These are phyloP conservation scores for Gyrodon lividus DNA, from an alignment of 768 basidiomycete genomes.

Conservation along the genomic window DNA sequence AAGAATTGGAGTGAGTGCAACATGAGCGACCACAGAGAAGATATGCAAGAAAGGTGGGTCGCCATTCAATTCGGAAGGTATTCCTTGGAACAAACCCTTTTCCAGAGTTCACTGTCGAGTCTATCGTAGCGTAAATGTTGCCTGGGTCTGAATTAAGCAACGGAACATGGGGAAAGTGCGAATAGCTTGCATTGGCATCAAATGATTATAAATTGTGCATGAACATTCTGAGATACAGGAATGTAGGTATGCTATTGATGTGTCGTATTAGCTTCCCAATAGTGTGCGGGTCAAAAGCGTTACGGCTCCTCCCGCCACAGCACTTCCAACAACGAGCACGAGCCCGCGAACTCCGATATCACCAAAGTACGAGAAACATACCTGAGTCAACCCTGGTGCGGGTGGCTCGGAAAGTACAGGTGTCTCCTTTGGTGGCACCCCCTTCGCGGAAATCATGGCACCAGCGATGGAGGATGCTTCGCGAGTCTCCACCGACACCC, in stretches of 20 bases:
- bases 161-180: slow-evolving; percentile 1
- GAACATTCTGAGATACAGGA: background rate
- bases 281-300: slow-evolving; percentile 21
- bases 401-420: background rate
- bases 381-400: slow-evolving; percentile 11
- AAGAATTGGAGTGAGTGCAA: slow-evolving; percentile 44
- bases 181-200: slow-evolving; percentile 5
- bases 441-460: slow-evolving; percentile 4
- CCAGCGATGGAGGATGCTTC: slow-evolving; percentile 5
- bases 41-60: slow-evolving; percentile 47
- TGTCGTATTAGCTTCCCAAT: slow-evolving; percentile 10
- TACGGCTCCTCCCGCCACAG: slow-evolving; percentile 26
- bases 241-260: background rate
- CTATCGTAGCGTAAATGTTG: slow-evolving; percentile 25
- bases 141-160: background rate
- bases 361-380: slow-evolving; percentile 9
- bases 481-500: slow-evolving; percentile 12
- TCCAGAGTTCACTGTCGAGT: slow-evolving; percentile 30
- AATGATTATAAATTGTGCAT: slow-evolving; percentile 14
- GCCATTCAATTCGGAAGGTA: background rate
- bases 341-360: slow-evolving; percentile 20
- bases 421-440: slow-evolving; percentile 1
- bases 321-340: slow-evolving; percentile 29
- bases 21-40: slow-evolving; percentile 42
- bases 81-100: background rate